These are phyloP conservation scores for Microthlaspi erraticum DNA, from an alignment of 345 rosid genomes.

Conservation along the genomic window DNA sequence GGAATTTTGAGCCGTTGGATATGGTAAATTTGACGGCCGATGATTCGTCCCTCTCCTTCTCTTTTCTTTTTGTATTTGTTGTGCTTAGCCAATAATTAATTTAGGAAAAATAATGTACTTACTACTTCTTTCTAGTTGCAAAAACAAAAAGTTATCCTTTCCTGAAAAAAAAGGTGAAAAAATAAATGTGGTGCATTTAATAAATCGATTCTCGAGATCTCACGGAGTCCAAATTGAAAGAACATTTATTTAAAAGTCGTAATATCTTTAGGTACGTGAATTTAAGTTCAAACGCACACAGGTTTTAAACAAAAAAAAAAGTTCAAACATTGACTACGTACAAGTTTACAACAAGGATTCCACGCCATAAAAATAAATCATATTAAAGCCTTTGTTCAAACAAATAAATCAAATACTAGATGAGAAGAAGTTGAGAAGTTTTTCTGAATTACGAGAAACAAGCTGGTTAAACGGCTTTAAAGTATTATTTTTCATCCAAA, in stretches of 20 bases:
- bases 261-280: neutral
- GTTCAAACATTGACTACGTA: conserved; percentile 7
- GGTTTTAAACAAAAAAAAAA: neutral
- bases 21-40: neutral
- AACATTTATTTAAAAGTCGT: neutral
- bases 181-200: conserved; percentile 8
- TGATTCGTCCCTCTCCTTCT: no score
- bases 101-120: neutral
- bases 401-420: no score
- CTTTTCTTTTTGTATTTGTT: neutral
- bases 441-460: neutral
- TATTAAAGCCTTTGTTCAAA: no score
- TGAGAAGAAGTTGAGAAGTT: neutral
- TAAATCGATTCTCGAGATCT: conserved; percentile 12
- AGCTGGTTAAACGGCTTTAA: neutral
- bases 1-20: neutral
- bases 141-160: neutral
- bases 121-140: neutral
- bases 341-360: conserved; percentile 5
- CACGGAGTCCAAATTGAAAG: neutral
- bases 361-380: neutral
- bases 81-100: neutral
- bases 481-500: neutral
- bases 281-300: conserved; percentile 2
- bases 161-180: neutral